Base-by-base conservation (phyloP, 176 grass and related monocot species). In the Tillandsia fasciculata region DNA sequence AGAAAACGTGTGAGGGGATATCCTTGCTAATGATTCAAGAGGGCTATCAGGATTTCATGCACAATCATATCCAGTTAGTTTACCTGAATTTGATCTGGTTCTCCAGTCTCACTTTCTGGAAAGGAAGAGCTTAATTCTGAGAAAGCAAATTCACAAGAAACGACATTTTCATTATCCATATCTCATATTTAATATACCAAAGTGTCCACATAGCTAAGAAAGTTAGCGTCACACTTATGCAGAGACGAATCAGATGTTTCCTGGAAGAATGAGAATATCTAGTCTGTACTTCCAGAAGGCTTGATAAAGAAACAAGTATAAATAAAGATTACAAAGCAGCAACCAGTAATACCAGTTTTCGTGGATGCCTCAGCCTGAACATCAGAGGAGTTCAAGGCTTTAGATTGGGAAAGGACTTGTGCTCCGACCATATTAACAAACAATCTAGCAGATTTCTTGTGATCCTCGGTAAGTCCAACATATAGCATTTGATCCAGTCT, bases 361-460 rank as follows among this genome's bases (percentile, higher is more conserved):
- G 50, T 80, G 27, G 69, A 67, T 51, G 50, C 20, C 58, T 82
- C 74, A 42, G 33, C 33, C 68, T 75, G 76, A 50, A 85, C 66
- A 86, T 87, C 77, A 54, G 86, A 80, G 3, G 72, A 85, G 72
- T 81, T 77, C 49, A 85, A 63, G 14, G 77, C 64, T 72, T 84
- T 76, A 72, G 82, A 99, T 26, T 86, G 89, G 69, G 87, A 90
- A 72, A 99, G 90, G 49, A 93, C 85, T 79, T 93, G 94, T 59
- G 94, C 87, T 74, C 89, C 94, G 74, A 99, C 94, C 87, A 99
- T 83, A 78, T 86, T 86, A 73, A 81, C 84, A 87, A 99, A 99
- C 84, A 99, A 82, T 14, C 84, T 83, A 1, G 87, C 87, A 49
- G 90, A 99, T 82, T 90, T 88, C 81, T 99, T 88, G 84, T 94